These are phyloP conservation scores for Aspergillus luchuensis DNA, from an alignment of 2,329 filamentous ascomycete genomes.

Conservation along the genomic window DNA sequence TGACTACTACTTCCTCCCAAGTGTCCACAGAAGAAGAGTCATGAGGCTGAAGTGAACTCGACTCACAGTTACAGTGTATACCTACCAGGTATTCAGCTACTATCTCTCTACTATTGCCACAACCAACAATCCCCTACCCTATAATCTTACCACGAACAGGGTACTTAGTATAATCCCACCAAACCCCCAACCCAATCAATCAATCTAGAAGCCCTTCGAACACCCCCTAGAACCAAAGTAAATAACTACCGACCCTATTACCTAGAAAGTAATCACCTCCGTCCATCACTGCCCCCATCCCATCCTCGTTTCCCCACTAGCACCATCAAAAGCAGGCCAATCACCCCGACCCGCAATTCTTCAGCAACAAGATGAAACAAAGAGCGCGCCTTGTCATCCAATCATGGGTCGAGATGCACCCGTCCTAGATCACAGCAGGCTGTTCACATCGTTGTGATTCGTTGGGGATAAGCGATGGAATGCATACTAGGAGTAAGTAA, in stretches of 20 bases:
- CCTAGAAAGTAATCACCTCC: too few species aligned
- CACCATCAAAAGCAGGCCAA: neutral
- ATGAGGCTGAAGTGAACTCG: too few species aligned
- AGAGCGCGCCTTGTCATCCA: conserved; percentile 21
- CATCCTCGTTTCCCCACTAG: neutral
- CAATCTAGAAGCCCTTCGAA: neutral
- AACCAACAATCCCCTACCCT: neutral
- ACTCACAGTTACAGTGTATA: too few species aligned
- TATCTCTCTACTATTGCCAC: too few species aligned
- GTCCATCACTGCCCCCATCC: neutral
- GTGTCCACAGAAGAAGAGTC: too few species aligned
- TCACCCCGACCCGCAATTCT: conserved; percentile 9
- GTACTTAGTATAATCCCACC: neutral
- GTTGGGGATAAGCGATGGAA: too few species aligned
- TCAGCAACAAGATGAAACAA: conserved; percentile 15
- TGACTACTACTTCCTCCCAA: too few species aligned
- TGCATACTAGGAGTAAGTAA: too few species aligned
- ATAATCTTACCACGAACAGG: neutral
- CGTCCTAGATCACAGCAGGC: conserved; percentile 9
- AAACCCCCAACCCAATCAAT: neutral
- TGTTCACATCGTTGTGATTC: neutral
- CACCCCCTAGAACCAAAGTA: neutral
- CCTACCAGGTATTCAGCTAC: too few species aligned
- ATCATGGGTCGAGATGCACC: conserved; percentile 4
- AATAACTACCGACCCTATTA: too few species aligned